Evolutionary conservation across 1,284 basidiomycete species (phyloP), one percentile per base, ranked within the genome.

Genomic region (Athelia psychrophila): DNA sequence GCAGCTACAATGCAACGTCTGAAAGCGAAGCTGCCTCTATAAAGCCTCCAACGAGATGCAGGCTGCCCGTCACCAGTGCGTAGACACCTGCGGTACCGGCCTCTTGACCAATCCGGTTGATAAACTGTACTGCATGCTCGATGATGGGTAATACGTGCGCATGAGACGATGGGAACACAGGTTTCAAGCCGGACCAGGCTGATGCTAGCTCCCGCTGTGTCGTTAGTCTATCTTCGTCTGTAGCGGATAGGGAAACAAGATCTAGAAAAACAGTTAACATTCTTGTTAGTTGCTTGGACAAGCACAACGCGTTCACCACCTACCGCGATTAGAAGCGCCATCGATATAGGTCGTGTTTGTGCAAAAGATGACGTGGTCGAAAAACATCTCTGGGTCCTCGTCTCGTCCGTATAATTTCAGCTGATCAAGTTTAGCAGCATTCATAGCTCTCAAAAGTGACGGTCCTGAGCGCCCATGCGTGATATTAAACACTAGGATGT

Each of bases 31-130:
- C 90, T 3, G 93, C 93, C 63, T 96, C 94, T 63, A 99, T 92
- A 9, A 96, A 77, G 2, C 97, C 97, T 20, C 97, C 97, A 5
- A 99, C 88, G 15, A 99, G 80, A 71, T 97, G 95, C 59, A 99
- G 69, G 69, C 95, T 98, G 3, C 97, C 97, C 2, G 92, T 82
- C 1, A 97, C 94, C 22, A 99, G 76, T 15, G 95, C 84, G 55
- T 90, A 76, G 1, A 80, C 66, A 12, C 60, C 63, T 36, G 51
- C 59, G 19, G 64, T 60, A n/a, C 64, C 58, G 16, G 70, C 62
- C 18, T 64, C 54, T 2, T 58, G 55, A 12, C 67, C 61, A 22
- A 79, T 59, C n/a, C 68, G 60, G 12, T 81, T 73, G 9, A 91
- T 79, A 44, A 85, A 63, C 40, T 78, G 73, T 15, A 96, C 75